Evolutionary conservation across 208 protist species (phyloP).

Genomic region (Trypanosomatidae sp.): DNA sequence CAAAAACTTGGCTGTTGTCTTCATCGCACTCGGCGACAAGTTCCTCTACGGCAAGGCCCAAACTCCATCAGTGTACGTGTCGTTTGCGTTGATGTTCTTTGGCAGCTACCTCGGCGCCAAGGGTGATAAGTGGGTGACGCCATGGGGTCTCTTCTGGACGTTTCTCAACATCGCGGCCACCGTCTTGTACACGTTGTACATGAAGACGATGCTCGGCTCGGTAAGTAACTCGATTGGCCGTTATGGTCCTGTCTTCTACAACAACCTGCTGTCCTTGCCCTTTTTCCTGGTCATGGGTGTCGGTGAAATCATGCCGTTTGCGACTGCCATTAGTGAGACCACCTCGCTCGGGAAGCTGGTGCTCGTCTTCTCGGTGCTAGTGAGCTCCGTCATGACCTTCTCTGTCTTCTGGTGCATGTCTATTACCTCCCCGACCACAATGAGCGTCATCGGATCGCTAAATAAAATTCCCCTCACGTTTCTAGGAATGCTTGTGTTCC

Average conservation of each 20-base stretch:
- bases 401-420: constrained; percentile 90
- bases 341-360: constrained; percentile 22
- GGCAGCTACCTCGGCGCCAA: constrained; percentile 59
- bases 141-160: constrained; percentile 78
- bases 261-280: constrained; percentile 83
- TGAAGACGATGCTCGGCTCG: constrained; percentile 62
- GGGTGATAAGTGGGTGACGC: constrained; percentile 82
- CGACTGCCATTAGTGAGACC: constrained; percentile 10
- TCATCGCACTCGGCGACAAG: constrained; percentile 80
- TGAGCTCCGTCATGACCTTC: constrained; percentile 82
- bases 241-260: constrained; percentile 89
- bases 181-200: constrained; percentile 85
- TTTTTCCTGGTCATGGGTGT: constrained; percentile 48
- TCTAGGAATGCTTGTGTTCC: constrained; percentile 82
- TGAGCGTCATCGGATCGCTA: constrained; percentile 83
- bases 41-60: constrained; percentile 63
- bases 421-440: constrained; percentile 88
- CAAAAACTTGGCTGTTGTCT: constrained; percentile 81
- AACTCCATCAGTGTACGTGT: constrained; percentile 40
- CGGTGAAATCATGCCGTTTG: constrained; percentile 17
- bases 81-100: constrained; percentile 63
- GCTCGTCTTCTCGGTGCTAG: constrained; percentile 48
- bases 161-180: constrained; percentile 74
- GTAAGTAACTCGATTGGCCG: constrained; percentile 62
- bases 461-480: constrained; percentile 88